These are phyloP conservation scores for Forsythia viridissima DNA, from an alignment of 257 asterid species.

Conservation along the genomic window DNA sequence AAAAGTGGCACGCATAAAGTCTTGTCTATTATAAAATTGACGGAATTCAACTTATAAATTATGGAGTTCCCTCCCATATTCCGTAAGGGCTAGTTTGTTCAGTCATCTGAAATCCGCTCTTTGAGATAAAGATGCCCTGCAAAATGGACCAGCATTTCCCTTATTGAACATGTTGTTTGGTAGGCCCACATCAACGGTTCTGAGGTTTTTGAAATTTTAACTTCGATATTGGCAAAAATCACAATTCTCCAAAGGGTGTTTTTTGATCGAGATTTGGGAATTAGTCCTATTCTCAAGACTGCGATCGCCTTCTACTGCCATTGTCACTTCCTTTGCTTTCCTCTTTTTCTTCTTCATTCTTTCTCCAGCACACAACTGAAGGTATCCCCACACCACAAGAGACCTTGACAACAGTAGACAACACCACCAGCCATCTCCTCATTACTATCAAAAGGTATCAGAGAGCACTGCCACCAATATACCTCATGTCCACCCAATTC, in stretches of 20 bases:
- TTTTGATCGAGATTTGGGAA: not conserved
- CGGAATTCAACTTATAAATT: not conserved
- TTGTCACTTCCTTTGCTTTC: not conserved
- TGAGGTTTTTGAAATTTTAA: not conserved
- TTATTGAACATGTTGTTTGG: not conserved
- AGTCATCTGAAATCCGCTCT: not conserved
- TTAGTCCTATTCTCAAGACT: not conserved
- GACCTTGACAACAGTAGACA: not conserved
- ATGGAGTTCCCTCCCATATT: not conserved
- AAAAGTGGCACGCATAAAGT: not conserved
- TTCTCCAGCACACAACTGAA: not conserved
- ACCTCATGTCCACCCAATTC: not conserved
- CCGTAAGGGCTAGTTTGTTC: not conserved
- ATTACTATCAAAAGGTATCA: not conserved
- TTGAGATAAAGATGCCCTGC: not conserved
- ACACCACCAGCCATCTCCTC: not conserved
- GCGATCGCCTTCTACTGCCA: not conserved
- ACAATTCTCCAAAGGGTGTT: not conserved
- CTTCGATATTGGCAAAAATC: not conserved
- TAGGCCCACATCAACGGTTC: not conserved
- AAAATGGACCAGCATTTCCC: not conserved
- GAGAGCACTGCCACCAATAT: not conserved
- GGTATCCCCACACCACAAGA: not conserved
- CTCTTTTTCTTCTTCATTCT: not conserved
- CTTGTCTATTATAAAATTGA: not conserved